Evolutionary conservation across 2,329 filamentous ascomycete species (phyloP).

Genomic region (Aspergillus spinulosporus): DNA sequence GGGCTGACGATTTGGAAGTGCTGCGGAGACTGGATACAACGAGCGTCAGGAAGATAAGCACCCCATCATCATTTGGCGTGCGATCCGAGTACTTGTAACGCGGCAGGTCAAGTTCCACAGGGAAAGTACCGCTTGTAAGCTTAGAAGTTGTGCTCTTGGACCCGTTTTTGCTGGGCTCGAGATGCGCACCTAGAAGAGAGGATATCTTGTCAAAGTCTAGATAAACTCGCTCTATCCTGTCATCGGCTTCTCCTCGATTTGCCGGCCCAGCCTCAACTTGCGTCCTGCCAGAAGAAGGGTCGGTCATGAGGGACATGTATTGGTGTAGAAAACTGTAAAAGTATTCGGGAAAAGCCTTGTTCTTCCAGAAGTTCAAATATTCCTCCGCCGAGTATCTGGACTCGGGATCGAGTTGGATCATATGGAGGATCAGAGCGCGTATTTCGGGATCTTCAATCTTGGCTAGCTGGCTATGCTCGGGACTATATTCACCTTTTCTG

Average conservation of each 20-base stretch:
- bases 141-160: constrained; percentile 35
- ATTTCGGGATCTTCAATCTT: constrained; percentile 87
- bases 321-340: constrained; percentile 98
- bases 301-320: constrained; percentile 94
- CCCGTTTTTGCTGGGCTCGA: constrained; percentile 46
- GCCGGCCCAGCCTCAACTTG: constrained; percentile 66
- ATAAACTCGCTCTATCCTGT: constrained; percentile 89
- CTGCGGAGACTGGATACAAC: constrained; percentile 87
- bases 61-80: constrained; percentile 77
- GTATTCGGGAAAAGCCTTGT: constrained; percentile 90
- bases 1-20: constrained; percentile 82
- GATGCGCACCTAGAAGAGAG: constrained; percentile 79
- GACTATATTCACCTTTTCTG: constrained; percentile 87
- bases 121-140: constrained; percentile 51
- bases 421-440: constrained; percentile 85
- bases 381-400: constrained; percentile 91
- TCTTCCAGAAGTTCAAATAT: constrained; percentile 88
- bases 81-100: constrained; percentile 73
- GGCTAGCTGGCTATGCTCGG: constrained; percentile 73
- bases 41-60: constrained; percentile 85
- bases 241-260: constrained; percentile 84
- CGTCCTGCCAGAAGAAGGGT: constrained; percentile 77
- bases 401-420: constrained; percentile 93
- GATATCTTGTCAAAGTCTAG: constrained; percentile 98
- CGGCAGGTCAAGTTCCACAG: constrained; percentile 81